phyloP scores from a whole-genome alignment of 768 basidiomycete species.

The Tubosaeta sp. region DNA sequence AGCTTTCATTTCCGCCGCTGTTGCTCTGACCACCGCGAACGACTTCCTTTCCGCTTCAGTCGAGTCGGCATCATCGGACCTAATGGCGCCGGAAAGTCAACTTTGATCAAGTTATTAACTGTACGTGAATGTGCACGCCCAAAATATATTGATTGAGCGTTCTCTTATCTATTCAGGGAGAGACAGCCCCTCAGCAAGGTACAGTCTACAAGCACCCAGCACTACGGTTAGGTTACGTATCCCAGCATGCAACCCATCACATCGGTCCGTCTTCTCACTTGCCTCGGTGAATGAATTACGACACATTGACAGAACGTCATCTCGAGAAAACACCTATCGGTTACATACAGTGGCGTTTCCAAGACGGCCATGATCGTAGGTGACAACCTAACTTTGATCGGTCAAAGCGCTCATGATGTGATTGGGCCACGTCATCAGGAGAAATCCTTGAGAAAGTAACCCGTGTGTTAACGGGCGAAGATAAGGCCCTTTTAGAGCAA shows the following conservation, averaged over 20 bases:
- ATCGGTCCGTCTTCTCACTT: slow-evolving; percentile 49
- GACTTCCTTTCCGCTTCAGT: slow-evolving; percentile 39
- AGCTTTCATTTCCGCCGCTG: slow-evolving; percentile 27
- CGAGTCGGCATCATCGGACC: slow-evolving; percentile 91
- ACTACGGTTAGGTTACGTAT: slow-evolving; percentile 92
- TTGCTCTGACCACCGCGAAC: slow-evolving; percentile 11
- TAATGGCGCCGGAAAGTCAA: slow-evolving; percentile 96
- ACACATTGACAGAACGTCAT: slow-evolving; percentile 63
- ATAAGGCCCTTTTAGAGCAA: slow-evolving; percentile 69
- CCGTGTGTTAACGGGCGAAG: slow-evolving; percentile 85
- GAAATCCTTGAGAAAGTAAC: slow-evolving; percentile 90
- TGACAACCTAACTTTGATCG: slow-evolving; percentile 19
- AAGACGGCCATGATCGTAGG: slow-evolving; percentile 94
- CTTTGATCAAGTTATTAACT: slow-evolving; percentile 90
- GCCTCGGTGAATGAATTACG: slow-evolving; percentile 19
- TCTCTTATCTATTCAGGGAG: slow-evolving; percentile 52
- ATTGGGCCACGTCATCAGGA: slow-evolving; percentile 39
- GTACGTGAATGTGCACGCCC: slow-evolving; percentile 36
- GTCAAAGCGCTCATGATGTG: slow-evolving; percentile 5
- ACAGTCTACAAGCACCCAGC: slow-evolving; percentile 92
- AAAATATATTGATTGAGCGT: slow-evolving; percentile 4
- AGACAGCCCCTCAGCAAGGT: slow-evolving; percentile 88
- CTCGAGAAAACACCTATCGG: slow-evolving; percentile 94
- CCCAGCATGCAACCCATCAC: slow-evolving; percentile 97
- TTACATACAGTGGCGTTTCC: slow-evolving; percentile 99